These are phyloP conservation scores for Gloeopeniophorella convolvens DNA, from an alignment of 768 basidiomycete genomes.

Conservation along the genomic window DNA sequence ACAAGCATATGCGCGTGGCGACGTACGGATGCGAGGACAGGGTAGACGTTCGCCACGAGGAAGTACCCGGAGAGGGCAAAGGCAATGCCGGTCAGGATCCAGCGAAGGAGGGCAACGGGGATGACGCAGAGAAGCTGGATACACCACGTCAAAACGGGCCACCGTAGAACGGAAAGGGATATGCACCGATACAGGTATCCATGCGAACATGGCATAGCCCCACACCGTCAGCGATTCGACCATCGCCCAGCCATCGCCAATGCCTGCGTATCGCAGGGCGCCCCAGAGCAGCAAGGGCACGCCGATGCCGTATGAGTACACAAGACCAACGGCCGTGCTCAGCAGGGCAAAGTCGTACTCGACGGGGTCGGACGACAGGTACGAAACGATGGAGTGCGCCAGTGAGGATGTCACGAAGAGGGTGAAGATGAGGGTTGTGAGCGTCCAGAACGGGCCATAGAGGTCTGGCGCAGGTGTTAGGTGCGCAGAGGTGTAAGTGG, in stretches of 20 bases:
- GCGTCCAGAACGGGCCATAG: slow-evolving; percentile 95
- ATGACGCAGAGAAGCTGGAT: slow-evolving; percentile 76
- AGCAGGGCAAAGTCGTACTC: slow-evolving; percentile 86
- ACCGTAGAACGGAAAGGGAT: background rate
- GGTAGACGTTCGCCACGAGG: slow-evolving; percentile 79
- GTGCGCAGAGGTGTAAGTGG: slow-evolving; percentile 56
- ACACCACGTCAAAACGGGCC: background rate
- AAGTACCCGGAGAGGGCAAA: slow-evolving; percentile 84
- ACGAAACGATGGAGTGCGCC: slow-evolving; percentile 80
- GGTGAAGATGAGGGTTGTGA: slow-evolving; percentile 89
- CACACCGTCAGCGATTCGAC: slow-evolving; percentile 76
- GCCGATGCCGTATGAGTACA: slow-evolving; percentile 83
- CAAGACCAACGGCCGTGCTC: slow-evolving; percentile 72
- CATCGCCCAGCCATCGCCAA: slow-evolving; percentile 77
- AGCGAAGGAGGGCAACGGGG: slow-evolving; percentile 75
- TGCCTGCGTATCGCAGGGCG: slow-evolving; percentile 75
- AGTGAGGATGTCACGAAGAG: slow-evolving; percentile 93
- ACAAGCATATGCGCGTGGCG: too few relatives aligned
- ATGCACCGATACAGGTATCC: slow-evolving; percentile 82
- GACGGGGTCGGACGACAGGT: slow-evolving; percentile 62
- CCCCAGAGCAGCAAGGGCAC: slow-evolving; percentile 82
- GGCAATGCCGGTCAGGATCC: slow-evolving; percentile 68
- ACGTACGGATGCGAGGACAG: slow-evolving; percentile 77
- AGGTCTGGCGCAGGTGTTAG: slow-evolving; percentile 63
- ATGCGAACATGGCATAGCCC: slow-evolving; percentile 79